Evolutionary conservation across 768 basidiomycete species (phyloP).

Genomic region (Daedaleopsis nitida): DNA sequence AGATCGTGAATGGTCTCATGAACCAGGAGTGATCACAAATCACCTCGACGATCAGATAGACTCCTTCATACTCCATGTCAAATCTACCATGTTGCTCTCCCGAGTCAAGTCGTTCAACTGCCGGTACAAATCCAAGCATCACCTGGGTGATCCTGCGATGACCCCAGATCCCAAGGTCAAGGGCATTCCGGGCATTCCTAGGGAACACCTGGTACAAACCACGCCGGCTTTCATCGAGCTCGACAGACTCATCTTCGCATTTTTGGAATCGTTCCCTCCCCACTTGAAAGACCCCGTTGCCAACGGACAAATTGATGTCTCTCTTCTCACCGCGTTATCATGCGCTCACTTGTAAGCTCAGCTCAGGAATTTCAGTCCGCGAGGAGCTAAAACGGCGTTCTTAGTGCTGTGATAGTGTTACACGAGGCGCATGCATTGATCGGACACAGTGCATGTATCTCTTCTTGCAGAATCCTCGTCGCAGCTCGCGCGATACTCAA

Average conservation of each 20-base stretch:
- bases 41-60: conserved; percentile 68
- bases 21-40: conserved; percentile 55
- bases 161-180: conserved; percentile 19
- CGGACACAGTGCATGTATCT: conserved; percentile 58
- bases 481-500: conserved; percentile 69
- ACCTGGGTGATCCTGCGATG: conserved; percentile 54
- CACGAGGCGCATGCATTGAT: conserved; percentile 79
- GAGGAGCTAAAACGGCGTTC: not conserved
- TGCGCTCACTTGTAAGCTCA: conserved; percentile 22
- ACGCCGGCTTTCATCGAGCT: conserved; percentile 57
- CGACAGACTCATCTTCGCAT: conserved; percentile 57
- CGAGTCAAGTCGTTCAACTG: conserved; percentile 65
- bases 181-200: conserved; percentile 16
- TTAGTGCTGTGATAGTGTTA: conserved; percentile 66
- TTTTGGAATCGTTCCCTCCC: conserved; percentile 58
- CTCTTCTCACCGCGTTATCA: conserved; percentile 46
- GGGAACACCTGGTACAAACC: not conserved
- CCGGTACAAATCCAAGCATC: conserved; percentile 62
- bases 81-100: conserved; percentile 65
- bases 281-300: conserved; percentile 56
- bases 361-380: not conserved
- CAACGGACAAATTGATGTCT: conserved; percentile 55
- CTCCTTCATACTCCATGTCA: conserved; percentile 72
- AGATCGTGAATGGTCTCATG: conserved; percentile 70
- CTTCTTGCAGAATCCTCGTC: conserved; percentile 66